Base-by-base conservation (phyloP, 768 basidiomycete species). In the Solioccasus polychromus region DNA sequence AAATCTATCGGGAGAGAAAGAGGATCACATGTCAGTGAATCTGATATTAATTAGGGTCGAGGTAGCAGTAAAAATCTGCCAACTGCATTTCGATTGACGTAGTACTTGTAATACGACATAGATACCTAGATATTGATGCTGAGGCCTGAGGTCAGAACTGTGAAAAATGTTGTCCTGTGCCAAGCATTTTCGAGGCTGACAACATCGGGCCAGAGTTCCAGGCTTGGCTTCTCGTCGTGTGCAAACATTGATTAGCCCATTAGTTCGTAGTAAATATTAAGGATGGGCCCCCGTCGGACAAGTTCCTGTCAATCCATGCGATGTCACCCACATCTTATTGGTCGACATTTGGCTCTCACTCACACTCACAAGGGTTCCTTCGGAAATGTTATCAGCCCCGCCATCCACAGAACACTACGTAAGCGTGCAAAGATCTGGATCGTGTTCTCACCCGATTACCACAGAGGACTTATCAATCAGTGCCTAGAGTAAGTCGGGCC, bases 131-230 rank as follows among this genome's bases (percentile, higher is more conserved):
- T n/a, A n/a, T n/a, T n/a, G n/a, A n/a, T n/a, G n/a, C n/a, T n/a
- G n/a, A n/a, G n/a, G n/a, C n/a, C n/a, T n/a, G n/a, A n/a, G n/a
- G n/a, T n/a, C 63, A 75, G 74, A n/a, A 87, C 95, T 48, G 93
- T 90, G 23, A 86, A 81, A 72, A 83, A 81, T 62, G 70, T 95
- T 32, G 80, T 91, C 46, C 88, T 89, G 64, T 89, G 18, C 73
- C 95, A 59, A 91, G 91, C 55, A 71, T 95, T 19, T 86, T 85
- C 7, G 89, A 94, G 62, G 79, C 82, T 26, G 88, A 92, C 60
- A 78, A 80, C 31, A 87, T 94, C 51, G 88, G 89, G 8, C 76
- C 93, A 14, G 91, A 95, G 64, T 94, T 93, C 71, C 90, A 94
- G 77, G 90, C 91, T 46, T 26, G 77, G 6, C 8, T 35, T 44